These are phyloP conservation scores for Nakazawaea siamensis DNA, from an alignment of 805 yeast species.

Conservation along the genomic window DNA sequence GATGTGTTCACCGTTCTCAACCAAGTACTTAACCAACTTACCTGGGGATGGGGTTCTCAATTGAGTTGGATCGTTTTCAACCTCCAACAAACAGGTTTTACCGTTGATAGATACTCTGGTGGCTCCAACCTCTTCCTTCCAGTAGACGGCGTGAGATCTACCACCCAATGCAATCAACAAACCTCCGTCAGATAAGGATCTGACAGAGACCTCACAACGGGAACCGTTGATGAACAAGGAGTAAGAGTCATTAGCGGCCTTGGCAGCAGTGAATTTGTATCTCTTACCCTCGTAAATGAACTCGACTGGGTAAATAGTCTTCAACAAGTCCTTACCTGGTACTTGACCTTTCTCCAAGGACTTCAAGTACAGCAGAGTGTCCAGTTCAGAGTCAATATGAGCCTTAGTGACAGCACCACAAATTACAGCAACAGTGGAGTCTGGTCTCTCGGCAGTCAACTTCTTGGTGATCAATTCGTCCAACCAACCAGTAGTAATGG, in stretches of 20 bases:
- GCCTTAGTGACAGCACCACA: conserved; percentile 99
- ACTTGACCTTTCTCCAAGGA: conserved; percentile 96
- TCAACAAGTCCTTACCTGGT: conserved; percentile 71
- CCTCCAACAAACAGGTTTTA: conserved; percentile 89
- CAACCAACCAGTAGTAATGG: conserved; percentile 98
- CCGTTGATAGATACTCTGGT: conserved; percentile 93
- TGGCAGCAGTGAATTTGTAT: conserved; percentile 93
- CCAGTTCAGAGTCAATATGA: conserved; percentile 65
- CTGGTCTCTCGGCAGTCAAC: conserved; percentile 96
- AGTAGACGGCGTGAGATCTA: conserved; percentile 88
- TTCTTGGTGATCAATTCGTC: conserved; percentile 92
- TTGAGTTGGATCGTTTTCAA: conserved; percentile 97
- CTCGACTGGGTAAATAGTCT: conserved; percentile 86
- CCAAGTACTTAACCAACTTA: conserved; percentile 86
- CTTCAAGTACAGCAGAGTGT: conserved; percentile 56
- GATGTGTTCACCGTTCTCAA: conserved; percentile 93
- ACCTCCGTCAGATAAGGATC: conserved; percentile 92
- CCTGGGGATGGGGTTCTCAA: conserved; percentile 99
- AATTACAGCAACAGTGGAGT: conserved; percentile 78
- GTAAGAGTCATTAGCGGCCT: conserved; percentile 78
- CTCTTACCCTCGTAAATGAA: conserved; percentile 91
- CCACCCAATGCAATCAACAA: conserved; percentile 83
- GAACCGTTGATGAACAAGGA: conserved; percentile 92
- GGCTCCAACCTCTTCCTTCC: conserved; percentile 96
- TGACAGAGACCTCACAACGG: conserved; percentile 78